A percentile compares a stretch with the other conserved stretches of the same genome.
Evolutionary conservation across 768 basidiomycete species (phyloP).

Genomic region (Vararia minispora): DNA sequence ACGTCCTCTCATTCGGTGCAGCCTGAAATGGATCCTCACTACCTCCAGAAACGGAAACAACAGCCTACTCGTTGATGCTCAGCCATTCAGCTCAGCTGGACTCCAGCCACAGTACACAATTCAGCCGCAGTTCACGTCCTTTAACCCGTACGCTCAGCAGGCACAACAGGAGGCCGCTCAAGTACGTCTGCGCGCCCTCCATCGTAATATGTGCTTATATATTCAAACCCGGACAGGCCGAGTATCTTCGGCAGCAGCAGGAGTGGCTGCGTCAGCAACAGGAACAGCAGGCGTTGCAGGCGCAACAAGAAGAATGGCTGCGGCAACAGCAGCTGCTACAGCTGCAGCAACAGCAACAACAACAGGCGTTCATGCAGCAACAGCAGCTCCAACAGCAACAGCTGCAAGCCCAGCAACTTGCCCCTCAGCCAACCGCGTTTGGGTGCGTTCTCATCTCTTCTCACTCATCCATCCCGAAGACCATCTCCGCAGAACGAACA

Average conservation of each 20-base stretch:
- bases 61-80: constrained; percentile 5
- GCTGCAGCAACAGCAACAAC: constrained; percentile 40
- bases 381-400: constrained; percentile 29
- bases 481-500: constrained; percentile 63
- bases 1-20: no score
- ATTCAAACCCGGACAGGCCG: constrained; percentile 21
- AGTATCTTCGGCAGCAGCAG: constrained; percentile 41
- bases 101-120: constrained; percentile 74
- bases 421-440: constrained; percentile 63
- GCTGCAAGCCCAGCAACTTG: constrained; percentile 33
- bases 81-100: constrained; percentile 11
- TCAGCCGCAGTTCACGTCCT: constrained; percentile 82
- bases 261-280: constrained; percentile 66
- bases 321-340: constrained; percentile 52
- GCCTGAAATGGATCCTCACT: not conserved
- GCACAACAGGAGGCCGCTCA: constrained; percentile 83
- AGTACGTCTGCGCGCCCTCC: constrained; percentile 19
- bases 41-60: constrained; percentile 1
- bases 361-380: constrained; percentile 35
- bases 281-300: constrained; percentile 32
- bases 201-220: not conserved
- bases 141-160: constrained; percentile 92
- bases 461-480: constrained; percentile 1
- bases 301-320: constrained; percentile 43
- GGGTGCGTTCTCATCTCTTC: constrained; percentile 33